Evolutionary conservation across 306 rosid genomes (phyloP), one percentile per base, ranked within the genome.

Genomic region (Inga oerstediana): DNA sequence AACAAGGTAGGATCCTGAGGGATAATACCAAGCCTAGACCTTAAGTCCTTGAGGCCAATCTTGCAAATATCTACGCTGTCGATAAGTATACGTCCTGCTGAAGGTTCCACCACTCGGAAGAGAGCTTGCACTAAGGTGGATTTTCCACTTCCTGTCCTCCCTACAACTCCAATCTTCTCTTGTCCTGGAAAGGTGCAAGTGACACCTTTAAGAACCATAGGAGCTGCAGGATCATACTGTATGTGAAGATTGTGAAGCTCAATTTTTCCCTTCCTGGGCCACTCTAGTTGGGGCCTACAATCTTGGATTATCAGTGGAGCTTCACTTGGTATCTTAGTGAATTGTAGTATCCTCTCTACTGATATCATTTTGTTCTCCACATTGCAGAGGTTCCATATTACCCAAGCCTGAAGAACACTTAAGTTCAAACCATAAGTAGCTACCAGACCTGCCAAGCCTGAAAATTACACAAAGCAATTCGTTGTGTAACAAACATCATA

Each of bases 341-440:
- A 94, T 20, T 94, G 97, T 48, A 94, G 86, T 85, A 94, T 89
- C 87, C 97, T 88, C 86, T 94, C 94, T 17, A 94, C 94, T 35
- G 98, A 94, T 77, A 94, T 92, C 98, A 94, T 94, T 83, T 91
- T 91, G 92, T 94, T 92, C 73, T 94, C 98, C 7, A 94, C 98
- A 66, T 94, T 94, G 89, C 96, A 94, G n/a, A 91, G 83, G 73
- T 94, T 94, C 96, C 96, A 94, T 82, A 92, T 92, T 22, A 91
- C 94, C 98, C 98, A 94, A 56, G 96, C 94, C 71, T 94, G 98
- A 34, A 94, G 94, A 54, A 94, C 93, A 61, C 82, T 94, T 62
- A 92, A 88, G 88, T 88, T 92, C 82, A 94, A 85, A 74, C 93
- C 97, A 75, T 94, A 94, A 24, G 97, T 86, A 35, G 97, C 98